Evolutionary conservation across 495 filamentous ascomycete genomes (phyloP).

Genomic region (Annulohypoxylon moriforme): DNA sequence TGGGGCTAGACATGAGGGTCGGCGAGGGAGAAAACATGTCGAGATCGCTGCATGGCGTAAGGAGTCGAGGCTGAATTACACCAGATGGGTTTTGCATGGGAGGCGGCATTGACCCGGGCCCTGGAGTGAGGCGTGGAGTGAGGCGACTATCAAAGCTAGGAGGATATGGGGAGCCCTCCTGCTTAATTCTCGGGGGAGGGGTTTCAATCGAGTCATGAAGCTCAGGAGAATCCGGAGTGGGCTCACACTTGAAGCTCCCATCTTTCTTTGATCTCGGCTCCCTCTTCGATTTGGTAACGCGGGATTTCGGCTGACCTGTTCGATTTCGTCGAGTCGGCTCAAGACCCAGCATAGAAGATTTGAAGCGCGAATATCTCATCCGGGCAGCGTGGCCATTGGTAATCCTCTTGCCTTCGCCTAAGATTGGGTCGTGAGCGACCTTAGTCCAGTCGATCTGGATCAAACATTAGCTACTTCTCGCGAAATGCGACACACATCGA

Average conservation of each 20-base stretch:
- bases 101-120: slow-evolving; percentile 26
- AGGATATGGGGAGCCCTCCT: slow-evolving; percentile 45
- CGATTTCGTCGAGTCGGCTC: slow-evolving; percentile 57
- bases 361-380: slow-evolving; percentile 82
- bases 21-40: slow-evolving; percentile 49
- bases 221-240: slow-evolving; percentile 24
- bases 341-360: slow-evolving; percentile 52
- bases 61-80: slow-evolving; percentile 49
- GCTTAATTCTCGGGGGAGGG: slow-evolving; percentile 51
- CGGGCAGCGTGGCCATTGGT: slow-evolving; percentile 84
- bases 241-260: slow-evolving; percentile 44
- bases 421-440: slow-evolving; percentile 66
- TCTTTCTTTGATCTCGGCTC: slow-evolving; percentile 49
- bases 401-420: slow-evolving; percentile 66
- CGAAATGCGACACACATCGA: not conserved
- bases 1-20: slow-evolving; percentile 42
- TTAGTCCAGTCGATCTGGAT: slow-evolving; percentile 77
- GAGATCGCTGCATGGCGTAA: slow-evolving; percentile 60
- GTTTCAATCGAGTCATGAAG: slow-evolving; percentile 14
- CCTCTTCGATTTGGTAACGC: slow-evolving; percentile 57
- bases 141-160: slow-evolving; percentile 38
- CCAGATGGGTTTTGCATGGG: slow-evolving; percentile 20
- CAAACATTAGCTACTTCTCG: slow-evolving; percentile 10
- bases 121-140: slow-evolving; percentile 46
- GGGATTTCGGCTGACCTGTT: slow-evolving; percentile 47